Evolutionary conservation across 768 basidiomycete species (phyloP), one percentile per base, ranked within the genome.

Genomic region (Hortiboletus campestris): DNA sequence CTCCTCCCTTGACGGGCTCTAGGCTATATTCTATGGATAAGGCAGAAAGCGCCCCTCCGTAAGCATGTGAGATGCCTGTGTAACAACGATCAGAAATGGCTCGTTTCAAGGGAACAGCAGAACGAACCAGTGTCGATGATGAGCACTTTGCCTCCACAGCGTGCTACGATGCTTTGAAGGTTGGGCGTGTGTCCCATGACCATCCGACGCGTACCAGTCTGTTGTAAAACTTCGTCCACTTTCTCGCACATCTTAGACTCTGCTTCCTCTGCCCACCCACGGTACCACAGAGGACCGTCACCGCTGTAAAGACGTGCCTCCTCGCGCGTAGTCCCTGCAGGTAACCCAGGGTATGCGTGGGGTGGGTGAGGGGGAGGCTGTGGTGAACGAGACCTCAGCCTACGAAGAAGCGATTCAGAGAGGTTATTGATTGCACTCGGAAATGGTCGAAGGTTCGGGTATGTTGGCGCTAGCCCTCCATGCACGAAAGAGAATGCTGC

Each of bases 121-220:
- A 49, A 49, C 57, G 58, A 72, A 86, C 91, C 94, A 0, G 96
- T 98, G 67, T 99, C 96, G 48, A 99, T 98, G 57, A 98, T 89
- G 62, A 98, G 87, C 42, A 98, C 84, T 63, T 90, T 94, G n/a
- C 92, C 94, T 38, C 84, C 79, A 67, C 97, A 99, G 54, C 94
- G 78, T 6, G 89, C 83, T 4, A 89, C 84, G 46, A 98, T 95
- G 60, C 83, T 83, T 80, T 91, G 57, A 41, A 97, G 93, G 68
- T 95, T 80, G 1, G 97, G 96, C 1, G 97, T 98, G 70, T 98
- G 97, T 0, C 96, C 96, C 93, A 97, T 94, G 43, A 99, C 82
- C 84, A 95, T 85, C 62, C 93, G 77, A 55, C 91, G 75, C 28
- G 91, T 94, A 1, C 93, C 93, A 1, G 91, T 87, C 69, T 80